Evolutionary conservation across 768 basidiomycete species (phyloP).

Genomic region (Austroboletus festivus): DNA sequence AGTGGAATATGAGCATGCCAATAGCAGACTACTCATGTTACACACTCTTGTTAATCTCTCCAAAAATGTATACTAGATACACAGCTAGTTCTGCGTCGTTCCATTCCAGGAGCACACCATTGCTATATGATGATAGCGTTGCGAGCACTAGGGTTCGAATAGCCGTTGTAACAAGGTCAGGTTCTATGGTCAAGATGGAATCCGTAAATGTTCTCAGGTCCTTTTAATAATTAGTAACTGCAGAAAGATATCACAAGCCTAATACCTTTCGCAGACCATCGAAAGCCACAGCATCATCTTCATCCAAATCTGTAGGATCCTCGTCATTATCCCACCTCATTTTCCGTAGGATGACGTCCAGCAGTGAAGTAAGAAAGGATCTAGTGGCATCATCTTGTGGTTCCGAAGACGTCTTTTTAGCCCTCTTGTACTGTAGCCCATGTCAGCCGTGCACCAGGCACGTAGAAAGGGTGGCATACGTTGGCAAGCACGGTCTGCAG

Average conservation of each 20-base stretch:
- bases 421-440: conserved; percentile 72
- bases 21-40: conserved; percentile 1
- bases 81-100: conserved; percentile 90
- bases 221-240: conserved; percentile 39
- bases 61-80: conserved; percentile 92
- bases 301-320: conserved; percentile 79
- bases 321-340: conserved; percentile 88
- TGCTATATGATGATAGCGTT: conserved; percentile 67
- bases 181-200: conserved; percentile 81
- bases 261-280: conserved; percentile 79
- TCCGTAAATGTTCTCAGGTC: conserved; percentile 86
- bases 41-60: conserved; percentile 88
- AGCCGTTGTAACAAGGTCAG: conserved; percentile 75
- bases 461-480: conserved; percentile 42
- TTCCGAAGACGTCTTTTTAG: conserved; percentile 55
- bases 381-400: conserved; percentile 65
- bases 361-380: conserved; percentile 72
- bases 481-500: conserved; percentile 69
- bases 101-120: conserved; percentile 72
- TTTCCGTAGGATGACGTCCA: conserved; percentile 79
- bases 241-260: conserved; percentile 12
- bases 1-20: conserved; percentile 5
- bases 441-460: conserved; percentile 2
- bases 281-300: conserved; percentile 82
- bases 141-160: conserved; percentile 70